Evolutionary conservation across 78 protist species (phyloP).

Genomic region (Chrysochromulina parva): DNA sequence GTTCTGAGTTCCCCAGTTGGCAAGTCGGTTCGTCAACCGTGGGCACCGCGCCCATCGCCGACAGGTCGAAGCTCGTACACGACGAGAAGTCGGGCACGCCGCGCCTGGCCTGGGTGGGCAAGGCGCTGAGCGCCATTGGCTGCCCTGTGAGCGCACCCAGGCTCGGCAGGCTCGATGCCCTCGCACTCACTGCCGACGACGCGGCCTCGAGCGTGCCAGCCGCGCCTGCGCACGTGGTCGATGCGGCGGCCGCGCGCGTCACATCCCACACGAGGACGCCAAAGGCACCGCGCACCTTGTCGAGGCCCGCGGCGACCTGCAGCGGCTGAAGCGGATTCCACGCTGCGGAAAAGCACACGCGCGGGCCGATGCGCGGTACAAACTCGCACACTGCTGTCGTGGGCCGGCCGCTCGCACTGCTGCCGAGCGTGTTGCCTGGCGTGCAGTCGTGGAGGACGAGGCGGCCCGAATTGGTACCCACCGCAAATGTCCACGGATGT

Average conservation of each 20-base stretch:
- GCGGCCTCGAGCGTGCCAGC: not conserved
- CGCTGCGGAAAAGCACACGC: not conserved
- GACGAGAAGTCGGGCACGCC: not conserved
- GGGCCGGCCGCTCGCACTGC: not conserved
- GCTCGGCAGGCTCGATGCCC: not conserved
- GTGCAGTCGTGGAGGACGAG: slow-evolving; percentile 20
- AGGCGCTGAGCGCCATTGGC: not conserved
- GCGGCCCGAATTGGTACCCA: not conserved
- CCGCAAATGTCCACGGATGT: not conserved
- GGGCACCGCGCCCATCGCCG: not conserved
- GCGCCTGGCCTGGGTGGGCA: not conserved
- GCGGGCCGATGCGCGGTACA: not conserved
- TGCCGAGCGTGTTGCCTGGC: not conserved
- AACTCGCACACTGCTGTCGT: not conserved
- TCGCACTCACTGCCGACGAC: not conserved
- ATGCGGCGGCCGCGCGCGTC: not conserved
- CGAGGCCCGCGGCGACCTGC: slow-evolving; percentile 18
- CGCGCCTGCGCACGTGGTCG: not conserved
- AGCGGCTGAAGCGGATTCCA: not conserved
- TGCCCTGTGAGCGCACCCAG: not conserved
- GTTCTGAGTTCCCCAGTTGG: not conserved
- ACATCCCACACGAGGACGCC: slow-evolving; percentile 26
- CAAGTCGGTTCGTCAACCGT: not conserved
- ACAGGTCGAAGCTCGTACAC: not conserved
- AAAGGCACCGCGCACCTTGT: not conserved